Base-by-base conservation (phyloP, 73 alveolate genomes). In the Paramecium bursaria region DNA sequence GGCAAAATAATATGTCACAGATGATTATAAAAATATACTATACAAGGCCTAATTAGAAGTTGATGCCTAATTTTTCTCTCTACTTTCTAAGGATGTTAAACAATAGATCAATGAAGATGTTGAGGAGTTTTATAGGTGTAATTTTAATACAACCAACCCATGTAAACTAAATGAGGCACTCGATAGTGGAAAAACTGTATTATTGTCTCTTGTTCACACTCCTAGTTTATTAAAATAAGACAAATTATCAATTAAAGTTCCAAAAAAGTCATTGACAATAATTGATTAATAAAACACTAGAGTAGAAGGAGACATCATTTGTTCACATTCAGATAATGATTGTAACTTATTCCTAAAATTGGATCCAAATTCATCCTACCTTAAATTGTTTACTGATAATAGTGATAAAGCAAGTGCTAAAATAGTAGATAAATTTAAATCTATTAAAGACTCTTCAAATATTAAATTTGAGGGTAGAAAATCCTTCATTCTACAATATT, bases 1-100 rank as follows among this genome's bases (percentile, higher is more conserved):
- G 7, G 93, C 87, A 13, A 91, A 61, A 85, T 47, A 87, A 51
- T 89, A 54, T 54, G 99, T 95, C 19, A 90, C 92, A 7, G 82
- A 91, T 46, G 94, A 94, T 74, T 95, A 94, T 85, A 75, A 55
- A 13, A 19, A 67, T 31, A 46, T 74, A 51, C 47, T 92, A 17
- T 4, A 27, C 19, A 25, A 33, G n/a, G 52, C 53, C 2, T 60
- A 30, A 15, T 30, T 15, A 3, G 31, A 33, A 30, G 21, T 60
- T 30, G 31, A 48, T 30, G 54, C 25, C 10, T 10, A n/a, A 4
- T 26, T 60, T 13, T n/a, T 27, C 31, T 48, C 52, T 26, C 21
- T 33, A 21, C 49, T 60, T 1, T 2, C 9, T 27, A 31, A 60
- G n/a, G 25, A 30, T 26, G 31, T 48, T 3, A 14, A 49, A 30